Base-by-base conservation (phyloP, 2,329 filamentous ascomycete genomes). In the Xylariaceae sp. region DNA sequence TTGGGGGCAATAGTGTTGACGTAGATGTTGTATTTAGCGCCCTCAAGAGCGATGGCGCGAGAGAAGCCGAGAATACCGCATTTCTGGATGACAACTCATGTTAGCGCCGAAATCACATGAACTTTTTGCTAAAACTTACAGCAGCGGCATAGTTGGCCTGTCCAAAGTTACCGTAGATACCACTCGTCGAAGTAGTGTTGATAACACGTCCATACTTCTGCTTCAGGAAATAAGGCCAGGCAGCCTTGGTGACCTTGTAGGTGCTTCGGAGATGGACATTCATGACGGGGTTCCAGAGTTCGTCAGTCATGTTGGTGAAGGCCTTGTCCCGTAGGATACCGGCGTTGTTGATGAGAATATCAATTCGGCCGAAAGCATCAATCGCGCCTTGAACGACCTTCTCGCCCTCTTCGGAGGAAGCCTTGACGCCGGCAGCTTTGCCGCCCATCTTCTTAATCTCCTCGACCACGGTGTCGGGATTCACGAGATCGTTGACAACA, bases 1-100 rank as follows among this genome's bases (percentile, higher is more conserved):
- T 97, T 98, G 57, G 93, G 93, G 20, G 93, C 93, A 62, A 98
- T 96, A 47, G 91, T 95, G 79, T 98, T 98, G 68, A 95, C 88
- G 61, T 83, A 90, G 69, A 98, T 97, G 77, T 96, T 95, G 78
- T 98, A 90, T 76, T 97, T 97, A 64, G 80, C 79, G 60, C 93
- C 93, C 72, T 98, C 93, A 40, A 93, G 79, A 41, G 93, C 93
- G 44, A 98, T 80, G 40, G 93, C 88, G 58, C 90, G 87, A 33
- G 91, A 95, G 76, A 98, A 89, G 50, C 93, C 93, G 34, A 98
- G 84, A 55, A 98, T 97, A 71, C 88, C 93, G 57, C 80, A 79
- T 83, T 93, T 93, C 83, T 87, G 55, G 11, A 22, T 21, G 16
- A 22, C 12, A 36, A 1, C 2, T 22, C 5, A 2, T 17, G 34